A percentile compares a stretch with the other conserved stretches of the same genome.
These are phyloP conservation scores for Thymus mandschuricus DNA, from an alignment of 257 asterid genomes.

Conservation along the genomic window DNA sequence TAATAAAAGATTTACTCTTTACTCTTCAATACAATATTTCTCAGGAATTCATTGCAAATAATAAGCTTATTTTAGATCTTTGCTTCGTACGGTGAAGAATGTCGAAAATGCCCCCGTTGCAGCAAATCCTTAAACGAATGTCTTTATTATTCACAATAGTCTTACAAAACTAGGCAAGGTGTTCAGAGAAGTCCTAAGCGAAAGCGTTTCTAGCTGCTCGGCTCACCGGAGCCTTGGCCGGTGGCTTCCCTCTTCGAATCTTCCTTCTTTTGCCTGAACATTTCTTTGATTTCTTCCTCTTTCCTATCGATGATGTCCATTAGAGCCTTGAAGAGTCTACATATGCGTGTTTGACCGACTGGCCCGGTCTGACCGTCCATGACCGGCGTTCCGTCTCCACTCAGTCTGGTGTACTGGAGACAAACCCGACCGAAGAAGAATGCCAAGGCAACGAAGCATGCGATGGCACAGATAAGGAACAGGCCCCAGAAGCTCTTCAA, in stretches of 20 bases:
- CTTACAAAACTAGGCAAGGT: neutral
- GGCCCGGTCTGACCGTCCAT: neutral
- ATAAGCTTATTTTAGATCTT: neutral
- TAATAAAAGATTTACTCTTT: conserved; percentile 25
- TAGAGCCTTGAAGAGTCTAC: conserved; percentile 43
- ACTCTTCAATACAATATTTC: conserved; percentile 7
- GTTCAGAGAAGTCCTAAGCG: neutral
- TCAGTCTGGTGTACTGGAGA: conserved; percentile 52
- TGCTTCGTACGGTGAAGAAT: neutral
- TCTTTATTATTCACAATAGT: conserved; percentile 4
- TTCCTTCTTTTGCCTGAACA: conserved; percentile 45
- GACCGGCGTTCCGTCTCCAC: conserved; percentile 40
- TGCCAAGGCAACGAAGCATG: conserved; percentile 46
- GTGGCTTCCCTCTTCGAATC: conserved; percentile 38
- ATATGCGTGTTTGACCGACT: conserved; percentile 20
- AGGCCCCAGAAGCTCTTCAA: conserved; percentile 56
- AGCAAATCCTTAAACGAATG: neutral
- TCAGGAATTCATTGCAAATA: conserved; percentile 11
- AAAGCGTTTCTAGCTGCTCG: conserved; percentile 26
- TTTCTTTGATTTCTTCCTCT: conserved; percentile 68
- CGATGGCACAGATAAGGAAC: conserved; percentile 41
- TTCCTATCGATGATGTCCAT: conserved; percentile 61
- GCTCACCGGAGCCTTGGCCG: conserved; percentile 47
- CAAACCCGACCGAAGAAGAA: conserved; percentile 55
- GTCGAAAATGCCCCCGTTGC: conserved; percentile 15